phyloP scores from a whole-genome alignment of 2,329 filamentous ascomycete species.

The Sordariomycetes sp. region DNA sequence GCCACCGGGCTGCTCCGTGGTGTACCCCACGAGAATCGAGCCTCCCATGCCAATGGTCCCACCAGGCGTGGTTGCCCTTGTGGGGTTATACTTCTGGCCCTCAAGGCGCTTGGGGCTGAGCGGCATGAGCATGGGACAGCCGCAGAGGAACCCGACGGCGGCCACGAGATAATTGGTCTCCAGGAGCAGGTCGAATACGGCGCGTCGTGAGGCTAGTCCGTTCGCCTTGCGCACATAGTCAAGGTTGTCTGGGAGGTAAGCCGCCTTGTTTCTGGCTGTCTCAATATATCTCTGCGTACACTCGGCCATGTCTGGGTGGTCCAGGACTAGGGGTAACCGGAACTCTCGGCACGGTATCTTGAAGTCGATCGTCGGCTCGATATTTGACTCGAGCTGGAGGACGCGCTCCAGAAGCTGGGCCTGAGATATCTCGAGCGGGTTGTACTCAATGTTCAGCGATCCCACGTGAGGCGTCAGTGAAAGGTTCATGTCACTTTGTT shows the following conservation, averaged over 20 bases:
- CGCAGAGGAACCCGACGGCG: conserved; percentile 20
- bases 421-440: not conserved
- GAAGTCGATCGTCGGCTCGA: not conserved
- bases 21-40: conserved; percentile 18
- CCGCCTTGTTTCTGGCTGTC: conserved; percentile 45
- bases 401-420: not conserved
- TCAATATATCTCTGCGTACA: conserved; percentile 47
- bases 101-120: conserved; percentile 8
- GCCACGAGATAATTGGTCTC: not conserved
- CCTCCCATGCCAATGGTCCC: conserved; percentile 22
- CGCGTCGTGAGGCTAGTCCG: conserved; percentile 17
- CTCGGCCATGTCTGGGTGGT: conserved; percentile 18
- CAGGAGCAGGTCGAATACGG: conserved; percentile 16
- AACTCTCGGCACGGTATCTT: conserved; percentile 2
- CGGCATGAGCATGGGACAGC: conserved; percentile 17
- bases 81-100: conserved; percentile 17
- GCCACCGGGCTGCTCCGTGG: conserved; percentile 18
- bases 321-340: conserved; percentile 15
- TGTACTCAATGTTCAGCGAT: not conserved
- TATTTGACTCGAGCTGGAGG: not conserved
- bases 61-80: conserved; percentile 17
- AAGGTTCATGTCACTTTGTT: not conserved
- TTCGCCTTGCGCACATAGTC: conserved; percentile 31
- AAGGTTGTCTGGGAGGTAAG: conserved; percentile 49
- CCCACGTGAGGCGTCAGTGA: not conserved